Base-by-base conservation (phyloP, 768 basidiomycete species). In the Amanita jacksonii region DNA sequence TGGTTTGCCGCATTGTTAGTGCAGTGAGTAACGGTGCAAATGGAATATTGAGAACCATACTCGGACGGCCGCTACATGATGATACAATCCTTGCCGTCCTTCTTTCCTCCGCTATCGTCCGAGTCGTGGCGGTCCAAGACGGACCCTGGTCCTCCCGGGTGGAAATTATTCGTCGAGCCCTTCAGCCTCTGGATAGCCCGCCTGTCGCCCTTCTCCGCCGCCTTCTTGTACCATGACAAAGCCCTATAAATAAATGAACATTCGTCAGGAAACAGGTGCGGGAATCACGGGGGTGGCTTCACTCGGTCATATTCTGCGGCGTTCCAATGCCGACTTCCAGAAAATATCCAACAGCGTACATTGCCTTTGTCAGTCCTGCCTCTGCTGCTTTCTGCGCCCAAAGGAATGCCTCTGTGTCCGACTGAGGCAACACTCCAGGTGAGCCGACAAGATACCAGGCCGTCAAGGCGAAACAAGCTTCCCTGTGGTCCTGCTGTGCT, bases 371-470 rank as follows among this genome's bases (percentile, higher is more conserved):
- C 10, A 99, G 72, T 1, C 91, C 94, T 8, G 74, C 78, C 23
- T 97, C 93, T 13, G 92, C 93, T 18, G 96, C 92, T 56, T 82
- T 92, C 64, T 87, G 87, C 4, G 96, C 90, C 96, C 96, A 99
- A 3, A 99, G 68, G 63, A 81, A 98, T 8, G 96, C 96, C 58
- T 99, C 96, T 0, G 94, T 98, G 59, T 99, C 96, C 0, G 92
- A 96, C 58, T 99, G 96, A 1, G 96, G 94, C 12, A 99, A 75
- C 1, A 99, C 91, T 18, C 96, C 94, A 0, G 93, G 89, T 7
- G 93, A 97, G 37, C 96, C 96, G 48, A 98, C 94, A 51, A 99
- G 82, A 58, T 99, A 99, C 94, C 94, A 99, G 5, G 96, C 93
- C 13, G 96, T 98, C 32, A 99, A 72, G 1, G 96, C 94, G 57